These are phyloP conservation scores for Chrysoporthe cubensis DNA, from an alignment of 2,329 filamentous ascomycete genomes.

Conservation along the genomic window DNA sequence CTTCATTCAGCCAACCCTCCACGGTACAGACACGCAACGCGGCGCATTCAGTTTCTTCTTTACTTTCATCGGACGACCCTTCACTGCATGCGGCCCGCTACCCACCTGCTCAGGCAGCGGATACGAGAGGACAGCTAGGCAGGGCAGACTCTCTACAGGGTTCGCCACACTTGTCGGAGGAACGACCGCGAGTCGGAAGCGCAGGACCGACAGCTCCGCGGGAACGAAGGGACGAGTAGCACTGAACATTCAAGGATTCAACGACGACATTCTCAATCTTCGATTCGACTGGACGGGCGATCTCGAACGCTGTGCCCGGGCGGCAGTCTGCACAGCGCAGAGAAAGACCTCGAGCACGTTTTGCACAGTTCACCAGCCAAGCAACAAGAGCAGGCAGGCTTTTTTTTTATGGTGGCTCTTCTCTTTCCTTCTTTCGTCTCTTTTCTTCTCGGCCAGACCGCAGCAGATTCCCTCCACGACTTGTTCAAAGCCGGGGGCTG, in stretches of 20 bases:
- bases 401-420: not conserved
- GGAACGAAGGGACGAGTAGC: slow-evolving; percentile 37
- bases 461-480: not conserved
- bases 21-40: slow-evolving; percentile 37
- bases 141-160: slow-evolving; percentile 37
- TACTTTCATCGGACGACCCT: slow-evolving; percentile 48
- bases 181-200: slow-evolving; percentile 41
- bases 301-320: slow-evolving; percentile 5
- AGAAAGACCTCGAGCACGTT: not conserved
- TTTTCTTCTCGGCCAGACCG: not conserved
- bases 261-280: not conserved
- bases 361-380: slow-evolving; percentile 5
- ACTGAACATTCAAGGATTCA: slow-evolving; percentile 34
- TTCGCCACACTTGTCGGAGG: slow-evolving; percentile 41
- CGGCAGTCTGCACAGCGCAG: not conserved
- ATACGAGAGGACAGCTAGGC: slow-evolving; percentile 35
- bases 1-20: slow-evolving; percentile 30
- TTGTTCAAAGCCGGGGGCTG: slow-evolving; percentile 14
- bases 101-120: slow-evolving; percentile 31
- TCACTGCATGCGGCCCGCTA: slow-evolving; percentile 35
- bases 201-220: slow-evolving; percentile 39
- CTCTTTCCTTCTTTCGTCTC: not conserved
- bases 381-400: not conserved
- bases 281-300: not conserved
- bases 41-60: slow-evolving; percentile 49